Percentiles rank a stretch among this genome's conserved stretches.
Evolutionary conservation across 805 yeast species (phyloP).

Genomic region (Komagataella populi): DNA sequence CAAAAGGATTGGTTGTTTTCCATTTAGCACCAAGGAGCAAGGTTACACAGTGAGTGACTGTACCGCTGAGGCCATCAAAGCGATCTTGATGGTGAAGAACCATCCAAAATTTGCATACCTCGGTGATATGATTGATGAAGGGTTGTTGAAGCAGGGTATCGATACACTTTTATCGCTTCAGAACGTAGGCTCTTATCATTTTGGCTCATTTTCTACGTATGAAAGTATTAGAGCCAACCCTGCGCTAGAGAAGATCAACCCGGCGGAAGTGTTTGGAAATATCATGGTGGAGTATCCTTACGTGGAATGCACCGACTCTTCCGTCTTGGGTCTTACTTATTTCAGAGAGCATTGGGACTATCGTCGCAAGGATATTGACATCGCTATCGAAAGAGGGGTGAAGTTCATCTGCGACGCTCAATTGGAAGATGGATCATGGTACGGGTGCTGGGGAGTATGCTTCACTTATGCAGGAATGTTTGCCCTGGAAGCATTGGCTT

Average conservation of each 20-base stretch:
- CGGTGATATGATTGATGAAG: conserved; percentile 27
- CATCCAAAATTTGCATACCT: conserved; percentile 35
- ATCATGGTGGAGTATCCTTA: conserved; percentile 98
- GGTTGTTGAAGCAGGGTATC: conserved; percentile 49
- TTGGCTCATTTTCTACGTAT: conserved; percentile 87
- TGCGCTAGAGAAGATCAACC: conserved; percentile 64
- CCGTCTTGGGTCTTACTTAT: conserved; percentile 76
- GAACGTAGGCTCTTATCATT: conserved; percentile 65
- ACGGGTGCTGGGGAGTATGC: conserved; percentile 98
- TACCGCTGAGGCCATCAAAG: conserved; percentile 91
- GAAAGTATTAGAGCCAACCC: conserved; percentile 78
- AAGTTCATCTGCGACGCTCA: conserved; percentile 60
- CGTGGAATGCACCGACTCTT: conserved; percentile 95
- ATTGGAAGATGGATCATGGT: conserved; percentile 84
- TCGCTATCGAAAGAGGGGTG: conserved; percentile 66
- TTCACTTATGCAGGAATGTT: conserved; percentile 95
- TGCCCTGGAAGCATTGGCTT: conserved; percentile 82
- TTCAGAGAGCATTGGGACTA: conserved; percentile 58
- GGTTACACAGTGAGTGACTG: conserved; percentile 96
- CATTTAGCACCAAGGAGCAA: conserved; percentile 88
- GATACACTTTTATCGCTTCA: conserved; percentile 70
- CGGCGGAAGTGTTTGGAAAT: conserved; percentile 96
- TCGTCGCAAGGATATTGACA: conserved; percentile 45
- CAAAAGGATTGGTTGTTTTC: conserved; percentile 83
- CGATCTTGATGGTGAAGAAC: conserved; percentile 80